Base-by-base conservation (phyloP, 768 basidiomycete genomes). In the Boletus tylopilopsis region DNA sequence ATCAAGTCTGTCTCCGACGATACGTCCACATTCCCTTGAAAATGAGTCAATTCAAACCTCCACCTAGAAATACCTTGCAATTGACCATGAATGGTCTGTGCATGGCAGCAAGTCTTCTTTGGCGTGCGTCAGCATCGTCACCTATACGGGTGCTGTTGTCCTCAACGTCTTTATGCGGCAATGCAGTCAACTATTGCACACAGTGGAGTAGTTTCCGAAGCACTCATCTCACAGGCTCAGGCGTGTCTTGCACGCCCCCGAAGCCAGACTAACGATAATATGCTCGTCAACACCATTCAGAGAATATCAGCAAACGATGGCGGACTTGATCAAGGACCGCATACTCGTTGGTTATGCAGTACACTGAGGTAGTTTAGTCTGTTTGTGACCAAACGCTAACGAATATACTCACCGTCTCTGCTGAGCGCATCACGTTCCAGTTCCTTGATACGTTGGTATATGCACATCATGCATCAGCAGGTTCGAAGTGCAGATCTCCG, bases 301-400 rank as follows among this genome's bases (percentile, higher is more conserved):
- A 6, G 82, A 87, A 40, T 78, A 96, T 0, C 94, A 96, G 64
- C 77, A 83, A 59, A 71, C 76, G 40, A 90, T 95, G 0, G 81
- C 90, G 0, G 83, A 80, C 33, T 58, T 97, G 16, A 63, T 95
- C 13, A 80, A 88, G 53, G 90, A 85, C 46, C 76, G 85, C 41
- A 80, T 94, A 36, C 66, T 98, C 12, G 76, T 98, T 8, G 96
- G 94, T 2, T 95, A 98, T 64, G 94, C 95, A 0, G 74, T 99
- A 6, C 76, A 84, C 62, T 29, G 89, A 90, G 72, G 93, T 61
- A 33, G 7, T n/a, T n/a, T n/a, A n/a, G n/a, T n/a, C n/a, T n/a
- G 51, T 39, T 1, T 2, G 15, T 7, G 19, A 13, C 3, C n/a
- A 33, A 40, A n/a, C n/a, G n/a, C n/a, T n/a, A n/a, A n/a, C n/a